Evolutionary conservation across 148 eudicot genomes (phyloP).

Genomic region (Vaccinium corymbosum): DNA sequence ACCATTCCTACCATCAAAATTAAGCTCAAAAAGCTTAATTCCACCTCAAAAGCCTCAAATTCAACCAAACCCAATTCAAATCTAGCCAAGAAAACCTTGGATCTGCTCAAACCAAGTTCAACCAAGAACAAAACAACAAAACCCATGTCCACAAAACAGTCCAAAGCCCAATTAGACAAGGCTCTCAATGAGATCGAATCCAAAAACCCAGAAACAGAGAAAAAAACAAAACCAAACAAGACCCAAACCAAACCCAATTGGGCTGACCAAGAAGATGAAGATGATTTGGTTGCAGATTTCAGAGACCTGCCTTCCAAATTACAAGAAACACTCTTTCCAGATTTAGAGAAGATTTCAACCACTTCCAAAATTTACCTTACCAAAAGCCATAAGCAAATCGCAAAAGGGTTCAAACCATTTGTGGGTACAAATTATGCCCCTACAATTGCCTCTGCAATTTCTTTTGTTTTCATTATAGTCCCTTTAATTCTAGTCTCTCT

Average conservation of each 20-base stretch:
- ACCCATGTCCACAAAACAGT: conserved; percentile 21
- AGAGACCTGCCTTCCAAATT: conserved; percentile 68
- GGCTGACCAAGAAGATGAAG: conserved; percentile 34
- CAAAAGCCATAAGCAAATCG: conserved; percentile 59
- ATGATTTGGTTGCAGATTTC: conserved; percentile 64
- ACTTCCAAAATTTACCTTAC: conserved; percentile 58
- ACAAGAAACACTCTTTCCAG: conserved; percentile 78
- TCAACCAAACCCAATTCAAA: conserved; percentile 28
- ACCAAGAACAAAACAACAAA: conserved; percentile 46
- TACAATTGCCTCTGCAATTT: conserved; percentile 48
- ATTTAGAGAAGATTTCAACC: conserved; percentile 60
- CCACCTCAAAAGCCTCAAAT: conserved; percentile 45
- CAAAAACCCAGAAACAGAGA: conserved; percentile 24
- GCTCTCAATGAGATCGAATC: conserved; percentile 15
- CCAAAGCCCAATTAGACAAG: conserved; percentile 13
- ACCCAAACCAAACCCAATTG: conserved; percentile 24
- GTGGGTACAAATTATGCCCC: conserved; percentile 71
- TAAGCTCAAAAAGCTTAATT: conserved; percentile 55
- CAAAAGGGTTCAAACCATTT: conserved; percentile 62
- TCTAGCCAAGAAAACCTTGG: conserved; percentile 36
- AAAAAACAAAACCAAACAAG: conserved; percentile 15
- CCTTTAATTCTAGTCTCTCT: conserved; percentile 72
- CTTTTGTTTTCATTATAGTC: conserved; percentile 56
- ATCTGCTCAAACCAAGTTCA: conserved; percentile 41
- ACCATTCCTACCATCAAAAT: conserved; percentile 26